These are phyloP conservation scores for Penicillium dipodomyicola DNA, from an alignment of 495 filamentous ascomycete species.

Conservation along the genomic window DNA sequence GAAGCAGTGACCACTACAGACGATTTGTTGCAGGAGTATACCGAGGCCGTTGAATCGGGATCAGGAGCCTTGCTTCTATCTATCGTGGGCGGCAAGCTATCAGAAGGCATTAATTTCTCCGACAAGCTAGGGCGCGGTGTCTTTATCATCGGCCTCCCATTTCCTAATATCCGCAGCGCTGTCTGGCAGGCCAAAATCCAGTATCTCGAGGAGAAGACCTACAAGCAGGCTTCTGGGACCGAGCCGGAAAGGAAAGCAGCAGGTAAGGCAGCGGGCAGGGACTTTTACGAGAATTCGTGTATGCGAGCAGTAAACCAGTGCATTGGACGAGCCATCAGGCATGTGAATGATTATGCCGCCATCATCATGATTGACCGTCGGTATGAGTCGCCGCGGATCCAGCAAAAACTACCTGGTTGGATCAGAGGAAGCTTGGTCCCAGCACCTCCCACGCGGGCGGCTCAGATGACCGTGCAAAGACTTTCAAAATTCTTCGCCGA, in stretches of 20 bases:
- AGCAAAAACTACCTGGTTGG: slow-evolving; percentile 82
- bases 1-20: slow-evolving; percentile 52
- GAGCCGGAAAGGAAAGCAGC: slow-evolving; percentile 34
- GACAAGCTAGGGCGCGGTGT: slow-evolving; percentile 87
- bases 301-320: slow-evolving; percentile 98
- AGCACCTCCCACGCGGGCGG: slow-evolving; percentile 23
- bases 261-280: slow-evolving; percentile 65
- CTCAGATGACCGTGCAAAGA: slow-evolving; percentile 29
- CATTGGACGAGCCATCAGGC: slow-evolving; percentile 88
- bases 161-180: slow-evolving; percentile 83
- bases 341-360: slow-evolving; percentile 82
- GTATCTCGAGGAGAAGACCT: slow-evolving; percentile 73
- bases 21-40: slow-evolving; percentile 68
- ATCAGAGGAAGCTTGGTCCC: slow-evolving; percentile 56
- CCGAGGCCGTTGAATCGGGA: slow-evolving; percentile 59
- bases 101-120: slow-evolving; percentile 97
- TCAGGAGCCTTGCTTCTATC: slow-evolving; percentile 82
- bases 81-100: slow-evolving; percentile 92
- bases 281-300: slow-evolving; percentile 93
- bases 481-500: slow-evolving; percentile 39
- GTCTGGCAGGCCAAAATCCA: slow-evolving; percentile 91
- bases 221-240: slow-evolving; percentile 37
- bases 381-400: slow-evolving; percentile 66
- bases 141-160: slow-evolving; percentile 85
- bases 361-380: slow-evolving; percentile 82